Evolutionary conservation across 768 basidiomycete species (phyloP).

Genomic region (Amanita polypyramis): DNA sequence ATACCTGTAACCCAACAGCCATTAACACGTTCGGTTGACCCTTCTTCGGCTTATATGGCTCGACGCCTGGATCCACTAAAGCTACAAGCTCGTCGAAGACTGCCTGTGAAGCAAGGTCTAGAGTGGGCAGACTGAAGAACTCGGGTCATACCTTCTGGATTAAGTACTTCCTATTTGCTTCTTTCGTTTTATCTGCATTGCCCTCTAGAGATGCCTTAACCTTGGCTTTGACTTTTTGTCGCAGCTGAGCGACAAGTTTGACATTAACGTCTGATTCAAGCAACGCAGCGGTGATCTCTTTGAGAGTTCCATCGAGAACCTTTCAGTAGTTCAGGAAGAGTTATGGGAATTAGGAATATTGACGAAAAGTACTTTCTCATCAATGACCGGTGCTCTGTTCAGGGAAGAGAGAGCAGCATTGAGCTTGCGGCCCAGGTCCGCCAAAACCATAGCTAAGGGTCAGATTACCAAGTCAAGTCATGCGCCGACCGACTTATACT

Average conservation of each 20-base stretch:
- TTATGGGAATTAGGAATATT: background rate
- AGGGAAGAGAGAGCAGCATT: constrained; percentile 90
- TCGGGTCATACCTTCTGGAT: constrained; percentile 62
- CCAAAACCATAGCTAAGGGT: constrained; percentile 68
- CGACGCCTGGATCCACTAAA: constrained; percentile 90
- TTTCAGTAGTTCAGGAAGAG: constrained; percentile 19
- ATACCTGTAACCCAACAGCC: constrained; percentile 92
- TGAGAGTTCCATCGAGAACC: constrained; percentile 90
- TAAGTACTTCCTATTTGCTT: constrained; percentile 73
- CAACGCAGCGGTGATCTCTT: constrained; percentile 89
- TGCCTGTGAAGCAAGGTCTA: constrained; percentile 38
- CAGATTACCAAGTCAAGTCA: background rate
- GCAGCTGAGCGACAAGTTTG: constrained; percentile 80
- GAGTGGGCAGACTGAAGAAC: background rate
- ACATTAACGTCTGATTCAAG: constrained; percentile 98
- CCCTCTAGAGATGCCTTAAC: constrained; percentile 74
- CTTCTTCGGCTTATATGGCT: constrained; percentile 94
- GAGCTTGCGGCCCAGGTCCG: constrained; percentile 89
- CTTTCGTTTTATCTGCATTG: constrained; percentile 61
- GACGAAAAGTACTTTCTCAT: constrained; percentile 67
- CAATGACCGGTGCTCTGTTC: constrained; percentile 75
- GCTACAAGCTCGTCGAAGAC: constrained; percentile 95
- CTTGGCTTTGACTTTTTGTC: constrained; percentile 84
- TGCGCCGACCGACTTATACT: background rate
- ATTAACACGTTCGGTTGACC: constrained; percentile 91